A percentile compares a stretch with the other conserved stretches of the same genome.
These are phyloP conservation scores for Rubroboletus pulcherrimus DNA, from an alignment of 768 basidiomycete genomes.

Conservation along the genomic window DNA sequence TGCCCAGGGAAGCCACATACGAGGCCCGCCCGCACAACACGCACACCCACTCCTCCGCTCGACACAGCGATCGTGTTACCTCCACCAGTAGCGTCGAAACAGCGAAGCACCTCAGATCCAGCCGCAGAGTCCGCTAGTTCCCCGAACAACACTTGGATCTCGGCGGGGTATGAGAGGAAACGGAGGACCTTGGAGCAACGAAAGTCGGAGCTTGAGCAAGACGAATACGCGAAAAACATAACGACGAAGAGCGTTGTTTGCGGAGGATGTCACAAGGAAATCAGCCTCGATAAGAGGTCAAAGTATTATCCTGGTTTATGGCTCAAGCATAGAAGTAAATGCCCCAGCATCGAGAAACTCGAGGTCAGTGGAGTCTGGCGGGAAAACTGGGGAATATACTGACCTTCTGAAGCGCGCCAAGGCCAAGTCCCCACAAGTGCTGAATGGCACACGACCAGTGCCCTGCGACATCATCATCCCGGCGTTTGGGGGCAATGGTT, in stretches of 20 bases:
- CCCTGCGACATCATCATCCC: not conserved
- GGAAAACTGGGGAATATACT: slow-evolving; percentile 1
- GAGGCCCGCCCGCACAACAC: slow-evolving; percentile 6
- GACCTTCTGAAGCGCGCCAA: slow-evolving; percentile 19
- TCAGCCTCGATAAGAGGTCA: slow-evolving; percentile 34
- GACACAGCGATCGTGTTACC: slow-evolving; percentile 9
- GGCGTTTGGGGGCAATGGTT: not conserved
- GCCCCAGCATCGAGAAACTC: slow-evolving; percentile 19
- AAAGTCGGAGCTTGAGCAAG: slow-evolving; percentile 27
- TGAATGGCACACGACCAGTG: not conserved
- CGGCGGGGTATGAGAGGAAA: slow-evolving; percentile 25
- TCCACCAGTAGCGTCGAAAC: slow-evolving; percentile 1
- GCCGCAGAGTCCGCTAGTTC: not conserved
- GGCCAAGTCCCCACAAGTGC: not conserved
- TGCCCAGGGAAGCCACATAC: slow-evolving; percentile 24
- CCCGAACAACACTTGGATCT: slow-evolving; percentile 7
- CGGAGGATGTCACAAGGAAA: slow-evolving; percentile 27
- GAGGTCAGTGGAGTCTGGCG: slow-evolving; percentile 21
- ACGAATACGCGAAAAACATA: slow-evolving; percentile 24
- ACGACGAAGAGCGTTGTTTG: slow-evolving; percentile 29
- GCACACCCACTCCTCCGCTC: slow-evolving; percentile 11
- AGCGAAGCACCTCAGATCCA: not conserved
- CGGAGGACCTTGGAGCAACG: slow-evolving; percentile 27
- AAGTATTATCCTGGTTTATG: slow-evolving; percentile 35
- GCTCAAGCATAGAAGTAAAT: slow-evolving; percentile 32